phyloP scores from a whole-genome alignment of 139 green algal species.

The Chlorella sp. region DNA sequence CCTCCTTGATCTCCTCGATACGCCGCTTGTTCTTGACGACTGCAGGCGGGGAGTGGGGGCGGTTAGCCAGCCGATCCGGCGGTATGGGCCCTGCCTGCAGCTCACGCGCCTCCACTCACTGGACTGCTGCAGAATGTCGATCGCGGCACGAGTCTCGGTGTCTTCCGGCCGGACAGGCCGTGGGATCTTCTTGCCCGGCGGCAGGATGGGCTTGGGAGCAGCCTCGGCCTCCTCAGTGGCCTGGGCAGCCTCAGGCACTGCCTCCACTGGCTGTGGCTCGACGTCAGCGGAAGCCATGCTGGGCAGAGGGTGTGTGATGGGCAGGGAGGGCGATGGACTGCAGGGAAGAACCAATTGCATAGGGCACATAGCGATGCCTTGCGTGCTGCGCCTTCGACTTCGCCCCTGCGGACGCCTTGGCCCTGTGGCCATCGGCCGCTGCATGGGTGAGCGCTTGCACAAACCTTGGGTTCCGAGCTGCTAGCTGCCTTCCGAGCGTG shows the following conservation, averaged over 20 bases:
- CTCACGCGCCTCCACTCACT: conserved; percentile 26
- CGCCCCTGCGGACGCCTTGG: neutral
- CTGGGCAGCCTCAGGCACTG: neutral
- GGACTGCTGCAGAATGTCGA: conserved; percentile 40
- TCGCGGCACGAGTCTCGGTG: conserved; percentile 31
- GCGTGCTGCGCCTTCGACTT: too few relatives aligned
- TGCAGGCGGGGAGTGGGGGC: neutral
- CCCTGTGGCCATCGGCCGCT: conserved; percentile 13
- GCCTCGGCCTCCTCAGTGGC: neutral
- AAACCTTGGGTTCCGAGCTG: too few relatives aligned
- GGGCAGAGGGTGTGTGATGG: neutral
- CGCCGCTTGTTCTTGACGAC: conserved; percentile 51
- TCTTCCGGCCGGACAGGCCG: conserved; percentile 44
- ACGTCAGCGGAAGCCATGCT: conserved; percentile 16
- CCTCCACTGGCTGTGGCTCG: neutral
- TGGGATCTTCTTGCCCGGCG: neutral
- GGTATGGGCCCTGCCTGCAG: neutral
- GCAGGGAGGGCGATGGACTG: neutral
- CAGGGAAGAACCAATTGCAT: too few relatives aligned
- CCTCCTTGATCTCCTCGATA: conserved; percentile 46
- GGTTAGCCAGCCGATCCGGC: neutral
- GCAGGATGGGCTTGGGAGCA: neutral
- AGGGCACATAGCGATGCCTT: neutral
- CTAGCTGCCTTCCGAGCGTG: too few relatives aligned
- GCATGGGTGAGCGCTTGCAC: too few relatives aligned